A percentile compares a stretch with the other conserved stretches of the same genome.
Conservation (phyloP, 1,284 basidiomycete genomes). For the Cutaneotrichosporon sp. region DNA sequence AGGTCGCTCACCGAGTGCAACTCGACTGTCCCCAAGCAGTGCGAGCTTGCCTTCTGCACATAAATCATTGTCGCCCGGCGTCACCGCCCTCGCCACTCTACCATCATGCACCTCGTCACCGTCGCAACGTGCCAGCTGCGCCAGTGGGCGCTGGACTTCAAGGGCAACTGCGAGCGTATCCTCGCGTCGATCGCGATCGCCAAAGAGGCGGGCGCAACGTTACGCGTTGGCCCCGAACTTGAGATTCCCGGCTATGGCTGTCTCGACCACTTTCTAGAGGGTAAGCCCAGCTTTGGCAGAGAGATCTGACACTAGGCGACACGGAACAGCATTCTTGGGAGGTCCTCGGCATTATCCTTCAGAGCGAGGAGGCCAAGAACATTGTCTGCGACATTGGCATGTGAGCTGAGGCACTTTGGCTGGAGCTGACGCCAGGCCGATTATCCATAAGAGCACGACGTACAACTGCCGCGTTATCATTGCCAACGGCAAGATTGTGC, state of each 20-base stretch:
- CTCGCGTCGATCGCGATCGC: constrained; percentile 80
- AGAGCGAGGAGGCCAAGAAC: constrained; percentile 66
- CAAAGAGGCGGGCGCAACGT: constrained; percentile 78
- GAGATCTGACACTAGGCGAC: constrained; percentile 59
- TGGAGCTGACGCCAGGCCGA: constrained; percentile 61
- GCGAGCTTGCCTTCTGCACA: too few relatives aligned
- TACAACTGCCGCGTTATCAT: constrained; percentile 95
- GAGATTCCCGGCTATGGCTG: constrained; percentile 97
- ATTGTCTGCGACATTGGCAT: constrained; percentile 93
- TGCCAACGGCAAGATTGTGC: constrained; percentile 74
- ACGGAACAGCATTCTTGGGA: constrained; percentile 96
- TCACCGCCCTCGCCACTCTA: neutral
- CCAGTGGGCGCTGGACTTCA: constrained; percentile 94
- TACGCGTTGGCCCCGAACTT: constrained; percentile 97
- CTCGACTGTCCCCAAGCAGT: too few relatives aligned
- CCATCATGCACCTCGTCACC: constrained; percentile 57
- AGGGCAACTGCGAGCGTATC: constrained; percentile 89
- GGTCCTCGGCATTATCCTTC: constrained; percentile 76
- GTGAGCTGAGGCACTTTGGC: constrained; percentile 53
- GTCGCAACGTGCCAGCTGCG: constrained; percentile 79
- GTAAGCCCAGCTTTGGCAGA: constrained; percentile 20
- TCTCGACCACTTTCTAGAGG: constrained; percentile 69
- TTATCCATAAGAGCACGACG: constrained; percentile 92
- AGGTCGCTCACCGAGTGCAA: neutral
- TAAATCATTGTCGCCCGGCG: neutral